A percentile compares a stretch with the other conserved stretches of the same genome.
Conservation (phyloP, 768 basidiomycete genomes). For the Leccinum uliginosum region DNA sequence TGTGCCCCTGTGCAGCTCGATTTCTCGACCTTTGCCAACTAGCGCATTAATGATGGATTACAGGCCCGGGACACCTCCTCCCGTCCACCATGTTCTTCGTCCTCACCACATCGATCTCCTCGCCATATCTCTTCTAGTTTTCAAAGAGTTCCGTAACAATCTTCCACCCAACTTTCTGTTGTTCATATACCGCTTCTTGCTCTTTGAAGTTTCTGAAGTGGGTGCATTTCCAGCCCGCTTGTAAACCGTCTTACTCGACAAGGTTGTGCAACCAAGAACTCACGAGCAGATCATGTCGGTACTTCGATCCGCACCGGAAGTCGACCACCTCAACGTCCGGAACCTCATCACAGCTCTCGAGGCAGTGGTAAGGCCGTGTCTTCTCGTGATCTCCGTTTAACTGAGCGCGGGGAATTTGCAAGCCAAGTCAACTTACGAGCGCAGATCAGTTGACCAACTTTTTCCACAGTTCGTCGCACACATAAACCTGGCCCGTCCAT, state of each 20-base stretch:
- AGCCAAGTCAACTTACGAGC: conserved; percentile 49
- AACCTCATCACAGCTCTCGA: conserved; percentile 45
- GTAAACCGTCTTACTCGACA: conserved; percentile 5
- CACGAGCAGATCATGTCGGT: conserved; percentile 45
- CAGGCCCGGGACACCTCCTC: conserved; percentile 46
- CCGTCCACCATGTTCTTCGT: conserved; percentile 61
- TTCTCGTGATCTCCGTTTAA: conserved; percentile 11
- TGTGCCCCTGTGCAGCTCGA: not conserved
- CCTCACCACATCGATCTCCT: conserved; percentile 77
- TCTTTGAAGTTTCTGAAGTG: conserved; percentile 72
- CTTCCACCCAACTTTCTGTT: conserved; percentile 57
- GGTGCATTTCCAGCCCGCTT: not conserved
- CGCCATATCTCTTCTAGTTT: conserved; percentile 56
- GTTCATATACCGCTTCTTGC: conserved; percentile 59
- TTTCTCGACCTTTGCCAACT: too few relatives aligned
- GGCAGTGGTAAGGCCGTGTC: conserved; percentile 30
- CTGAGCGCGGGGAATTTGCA: conserved; percentile 16
- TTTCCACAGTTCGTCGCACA: conserved; percentile 35
- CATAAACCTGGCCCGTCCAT: not conserved
- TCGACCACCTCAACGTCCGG: conserved; percentile 38
- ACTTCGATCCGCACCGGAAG: conserved; percentile 42
- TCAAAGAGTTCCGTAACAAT: conserved; percentile 53
- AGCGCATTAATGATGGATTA: conserved; percentile 26
- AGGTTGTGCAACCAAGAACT: conserved; percentile 65
- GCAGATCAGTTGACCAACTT: conserved; percentile 63